Evolutionary conservation across 192 early-diverging fungal genomes (phyloP).

Genomic region (Mortierella hygrophila): DNA sequence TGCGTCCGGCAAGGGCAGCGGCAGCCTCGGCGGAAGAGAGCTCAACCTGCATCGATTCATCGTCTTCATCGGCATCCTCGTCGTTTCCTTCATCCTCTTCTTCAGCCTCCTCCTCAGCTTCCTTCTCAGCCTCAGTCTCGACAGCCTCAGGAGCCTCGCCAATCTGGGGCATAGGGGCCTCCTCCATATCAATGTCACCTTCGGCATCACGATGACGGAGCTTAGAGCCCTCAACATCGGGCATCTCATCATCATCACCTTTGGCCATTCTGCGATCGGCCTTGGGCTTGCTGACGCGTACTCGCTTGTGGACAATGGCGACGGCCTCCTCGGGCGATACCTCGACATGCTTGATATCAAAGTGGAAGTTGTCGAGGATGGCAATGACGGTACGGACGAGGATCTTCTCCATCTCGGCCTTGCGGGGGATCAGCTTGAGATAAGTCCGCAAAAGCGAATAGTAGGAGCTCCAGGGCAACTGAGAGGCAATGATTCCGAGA

Average conservation of each 20-base stretch:
- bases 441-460: constrained; percentile 81
- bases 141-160: constrained; percentile 27
- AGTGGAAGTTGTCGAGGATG: constrained; percentile 93
- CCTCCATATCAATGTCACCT: constrained; percentile 60
- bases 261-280: constrained; percentile 13
- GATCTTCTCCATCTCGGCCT: constrained; percentile 83
- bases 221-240: constrained; percentile 56
- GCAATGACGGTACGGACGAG: constrained; percentile 84
- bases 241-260: constrained; percentile 44
- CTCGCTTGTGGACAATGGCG: constrained; percentile 22
- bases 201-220: constrained; percentile 15
- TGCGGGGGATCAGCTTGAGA: constrained; percentile 72
- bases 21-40: constrained; percentile 45
- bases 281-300: constrained; percentile 32
- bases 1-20: constrained; percentile 51
- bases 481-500: constrained; percentile 75
- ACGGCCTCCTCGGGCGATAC: constrained; percentile 58
- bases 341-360: constrained; percentile 77
- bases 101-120: constrained; percentile 43
- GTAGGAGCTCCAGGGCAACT: constrained; percentile 90
- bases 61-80: constrained; percentile 54
- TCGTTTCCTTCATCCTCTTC: constrained; percentile 45
- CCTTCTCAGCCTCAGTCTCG: constrained; percentile 52
- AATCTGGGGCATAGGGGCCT: constrained; percentile 52
- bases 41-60: constrained; percentile 54